phyloP scores from a whole-genome alignment of 768 basidiomycete species.

The Multifurca ochricompacta region DNA sequence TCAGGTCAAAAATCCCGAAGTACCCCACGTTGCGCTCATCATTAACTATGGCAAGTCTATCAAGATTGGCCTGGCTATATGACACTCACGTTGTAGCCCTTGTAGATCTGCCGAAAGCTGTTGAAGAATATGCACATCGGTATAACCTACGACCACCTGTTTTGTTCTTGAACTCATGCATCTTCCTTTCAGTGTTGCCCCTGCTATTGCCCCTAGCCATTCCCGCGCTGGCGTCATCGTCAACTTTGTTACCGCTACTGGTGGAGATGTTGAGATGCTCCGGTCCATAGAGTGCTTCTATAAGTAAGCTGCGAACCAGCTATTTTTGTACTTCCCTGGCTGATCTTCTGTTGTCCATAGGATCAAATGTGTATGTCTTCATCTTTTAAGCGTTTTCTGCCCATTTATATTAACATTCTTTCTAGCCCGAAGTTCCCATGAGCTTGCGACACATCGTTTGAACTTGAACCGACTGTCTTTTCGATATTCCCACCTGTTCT shows the following conservation, averaged over 20 bases:
- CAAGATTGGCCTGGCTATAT: not conserved
- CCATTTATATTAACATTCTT: slow-evolving; percentile 21
- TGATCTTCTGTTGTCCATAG: slow-evolving; percentile 18
- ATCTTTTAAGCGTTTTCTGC: not conserved
- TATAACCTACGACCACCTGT: slow-evolving; percentile 28
- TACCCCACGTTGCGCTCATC: slow-evolving; percentile 84
- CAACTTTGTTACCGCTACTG: slow-evolving; percentile 96
- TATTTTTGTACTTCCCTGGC: not conserved
- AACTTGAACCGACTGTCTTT: slow-evolving; percentile 32
- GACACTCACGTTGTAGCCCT: not conserved
- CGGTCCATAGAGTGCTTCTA: slow-evolving; percentile 98
- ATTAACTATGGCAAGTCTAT: slow-evolving; percentile 77
- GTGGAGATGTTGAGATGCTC: slow-evolving; percentile 97
- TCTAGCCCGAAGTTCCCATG: slow-evolving; percentile 83
- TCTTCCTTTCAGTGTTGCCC: slow-evolving; percentile 52
- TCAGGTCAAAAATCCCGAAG: slow-evolving; percentile 82
- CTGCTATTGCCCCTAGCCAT: slow-evolving; percentile 79
- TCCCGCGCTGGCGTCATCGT: slow-evolving; percentile 86
- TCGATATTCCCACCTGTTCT: slow-evolving; percentile 39
- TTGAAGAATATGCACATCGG: slow-evolving; percentile 97
- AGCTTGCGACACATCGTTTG: slow-evolving; percentile 85
- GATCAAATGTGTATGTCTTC: slow-evolving; percentile 73
- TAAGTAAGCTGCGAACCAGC: slow-evolving; percentile 47
- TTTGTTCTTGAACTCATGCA: slow-evolving; percentile 13
- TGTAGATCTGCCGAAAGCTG: slow-evolving; percentile 83